phyloP scores from a whole-genome alignment of 108 stramenopile species.

The Phaeodactylum tricornutum region DNA sequence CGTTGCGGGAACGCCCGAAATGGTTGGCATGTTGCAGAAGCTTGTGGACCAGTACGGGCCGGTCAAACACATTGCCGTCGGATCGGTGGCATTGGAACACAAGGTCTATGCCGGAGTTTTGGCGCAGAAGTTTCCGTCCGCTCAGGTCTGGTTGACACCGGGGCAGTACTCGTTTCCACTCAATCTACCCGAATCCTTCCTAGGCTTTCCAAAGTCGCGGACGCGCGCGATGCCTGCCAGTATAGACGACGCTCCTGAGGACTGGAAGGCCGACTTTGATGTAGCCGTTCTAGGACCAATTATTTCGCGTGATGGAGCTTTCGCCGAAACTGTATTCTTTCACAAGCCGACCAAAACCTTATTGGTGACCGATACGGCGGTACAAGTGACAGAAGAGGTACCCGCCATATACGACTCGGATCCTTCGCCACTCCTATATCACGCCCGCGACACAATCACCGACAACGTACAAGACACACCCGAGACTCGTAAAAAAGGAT shows the following conservation, averaged over 20 bases:
- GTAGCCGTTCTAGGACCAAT: slow-evolving; percentile 75
- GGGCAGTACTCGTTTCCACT: slow-evolving; percentile 85
- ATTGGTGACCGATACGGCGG: slow-evolving; percentile 80
- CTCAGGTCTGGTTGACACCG: slow-evolving; percentile 71
- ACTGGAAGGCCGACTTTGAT: slow-evolving; percentile 67
- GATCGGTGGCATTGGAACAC: slow-evolving; percentile 89
- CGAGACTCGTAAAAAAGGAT: slow-evolving; percentile 72
- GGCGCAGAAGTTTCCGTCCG: slow-evolving; percentile 75
- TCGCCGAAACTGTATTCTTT: slow-evolving; percentile 88
- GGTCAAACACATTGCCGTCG: slow-evolving; percentile 83
- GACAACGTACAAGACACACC: slow-evolving; percentile 72
- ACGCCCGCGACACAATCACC: slow-evolving; percentile 78
- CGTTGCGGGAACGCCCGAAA: slow-evolving; percentile 82
- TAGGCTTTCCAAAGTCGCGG: slow-evolving; percentile 71
- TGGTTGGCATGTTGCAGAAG: slow-evolving; percentile 36
- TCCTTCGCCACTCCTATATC: slow-evolving; percentile 81
- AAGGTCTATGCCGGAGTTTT: slow-evolving; percentile 88
- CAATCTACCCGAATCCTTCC: slow-evolving; percentile 58
- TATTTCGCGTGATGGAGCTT: slow-evolving; percentile 84
- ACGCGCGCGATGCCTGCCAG: slow-evolving; percentile 41
- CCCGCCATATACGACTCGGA: slow-evolving; percentile 75
- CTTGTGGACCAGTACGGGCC: slow-evolving; percentile 64
- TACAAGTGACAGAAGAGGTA: slow-evolving; percentile 80
- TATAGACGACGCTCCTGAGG: slow-evolving; percentile 49
- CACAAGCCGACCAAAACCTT: slow-evolving; percentile 79